Base-by-base conservation (phyloP, 2,329 filamentous ascomycete genomes). In the Penicillium sp. region DNA sequence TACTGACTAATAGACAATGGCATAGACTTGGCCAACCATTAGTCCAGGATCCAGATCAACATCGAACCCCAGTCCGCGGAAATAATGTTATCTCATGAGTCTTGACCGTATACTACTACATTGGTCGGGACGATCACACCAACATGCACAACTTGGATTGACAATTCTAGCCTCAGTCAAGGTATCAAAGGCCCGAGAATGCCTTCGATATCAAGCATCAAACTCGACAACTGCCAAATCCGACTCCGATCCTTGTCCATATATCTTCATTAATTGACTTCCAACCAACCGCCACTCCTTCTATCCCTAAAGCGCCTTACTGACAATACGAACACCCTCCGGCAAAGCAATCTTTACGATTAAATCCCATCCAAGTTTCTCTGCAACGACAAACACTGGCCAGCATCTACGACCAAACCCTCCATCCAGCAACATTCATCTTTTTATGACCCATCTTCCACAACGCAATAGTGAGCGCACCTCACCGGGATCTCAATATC, bases 381-480 rank as follows among this genome's bases (percentile, higher is more conserved):
- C 38, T 75, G 68, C n/a, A 74, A 59, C 67, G 78, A 77, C 17
- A 80, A 73, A 82, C 63, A 35, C 76, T 76, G 45, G 82, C 65
- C 54, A 83, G 67, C 65, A 80, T 73, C 62, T 70, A 70, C 0
- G 66, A 59, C 4, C 68, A 76, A 4, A 72, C 57, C 9, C 73
- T 70, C 82, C 82, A 84, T 1, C 73, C 75, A 49, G 76, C 74
- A 24, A 73, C 80, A 75, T 84, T 81, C 3, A 81, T 61, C 24
- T 71, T 61, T 7, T 53, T 51, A 17, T 67, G 67, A 1, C 69
- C 69, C 71, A 4, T 50, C 3, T 75, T 71, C 6, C n/a, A 30
- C 56, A 80, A 55, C 19, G 57, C 28, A 26, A 53, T 62, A 38
- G 72, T 72, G 35, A 71, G 65, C 10, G 75, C 67, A 6, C 73